These are phyloP conservation scores for Trichoderma harzianum DNA, from an alignment of 2,329 filamentous ascomycete species.

Conservation along the genomic window DNA sequence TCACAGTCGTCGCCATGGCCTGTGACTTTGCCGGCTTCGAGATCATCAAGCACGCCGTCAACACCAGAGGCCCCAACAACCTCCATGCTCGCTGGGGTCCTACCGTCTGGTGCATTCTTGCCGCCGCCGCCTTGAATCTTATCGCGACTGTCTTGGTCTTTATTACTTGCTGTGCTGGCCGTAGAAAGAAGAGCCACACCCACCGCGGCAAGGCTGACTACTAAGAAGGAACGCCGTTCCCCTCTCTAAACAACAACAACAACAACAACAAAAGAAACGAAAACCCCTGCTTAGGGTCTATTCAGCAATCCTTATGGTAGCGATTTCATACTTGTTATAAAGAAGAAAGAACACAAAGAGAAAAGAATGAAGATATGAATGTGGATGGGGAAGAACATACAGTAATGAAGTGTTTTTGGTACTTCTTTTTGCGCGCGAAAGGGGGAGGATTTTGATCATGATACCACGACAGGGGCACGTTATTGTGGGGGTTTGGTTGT, in stretches of 20 bases:
- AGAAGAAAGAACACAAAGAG: neutral
- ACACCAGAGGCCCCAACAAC: conserved; percentile 42
- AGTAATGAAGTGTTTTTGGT: conserved; percentile 20
- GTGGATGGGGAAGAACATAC: neutral
- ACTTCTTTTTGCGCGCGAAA: conserved; percentile 27
- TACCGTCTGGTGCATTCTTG: conserved; percentile 59
- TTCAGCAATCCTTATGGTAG: neutral
- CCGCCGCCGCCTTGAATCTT: conserved; percentile 51
- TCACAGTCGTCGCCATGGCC: conserved; percentile 47
- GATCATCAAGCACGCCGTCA: conserved; percentile 52
- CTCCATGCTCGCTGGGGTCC: conserved; percentile 48
- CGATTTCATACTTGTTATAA: neutral
- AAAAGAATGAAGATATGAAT: neutral
- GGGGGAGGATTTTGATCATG: neutral
- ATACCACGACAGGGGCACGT: conserved; percentile 11
- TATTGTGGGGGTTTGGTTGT: neutral
- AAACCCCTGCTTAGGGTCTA: neutral
- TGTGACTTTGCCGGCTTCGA: conserved; percentile 58
- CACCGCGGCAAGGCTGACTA: conserved; percentile 7
- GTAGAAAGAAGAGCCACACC: conserved; percentile 36
- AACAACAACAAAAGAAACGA: neutral
- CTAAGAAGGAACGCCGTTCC: conserved; percentile 20
- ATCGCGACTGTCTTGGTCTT: conserved; percentile 56
- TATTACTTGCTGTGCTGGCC: conserved; percentile 57
- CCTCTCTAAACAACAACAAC: neutral